These are phyloP conservation scores for Microcos paniculata DNA, from an alignment of 345 rosid genomes.

Conservation along the genomic window DNA sequence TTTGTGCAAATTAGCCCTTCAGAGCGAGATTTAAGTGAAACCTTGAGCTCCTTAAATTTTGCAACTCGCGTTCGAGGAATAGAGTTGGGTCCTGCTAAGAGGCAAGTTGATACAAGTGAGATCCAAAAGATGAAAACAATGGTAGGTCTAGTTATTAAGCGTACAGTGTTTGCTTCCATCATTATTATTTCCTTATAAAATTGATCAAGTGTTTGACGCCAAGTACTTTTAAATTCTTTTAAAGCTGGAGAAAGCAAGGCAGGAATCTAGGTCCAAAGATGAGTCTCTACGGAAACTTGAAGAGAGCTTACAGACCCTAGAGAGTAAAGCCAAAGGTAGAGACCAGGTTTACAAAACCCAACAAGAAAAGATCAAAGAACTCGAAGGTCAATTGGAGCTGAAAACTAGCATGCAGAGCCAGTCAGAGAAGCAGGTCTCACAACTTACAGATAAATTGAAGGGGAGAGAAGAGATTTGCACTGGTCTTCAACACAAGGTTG, in stretches of 20 bases:
- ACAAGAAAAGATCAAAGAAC: conserved; percentile 81
- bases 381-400: conserved; percentile 69
- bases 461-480: conserved; percentile 69
- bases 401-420: conserved; percentile 35
- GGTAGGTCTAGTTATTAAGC: conserved; percentile 42
- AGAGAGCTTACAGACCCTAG: conserved; percentile 70
- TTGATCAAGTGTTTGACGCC: conserved; percentile 7
- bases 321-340: conserved; percentile 63
- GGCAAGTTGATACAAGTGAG: conserved; percentile 76
- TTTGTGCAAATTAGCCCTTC: conserved; percentile 96
- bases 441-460: conserved; percentile 65
- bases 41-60: conserved; percentile 81
- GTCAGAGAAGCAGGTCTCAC: conserved; percentile 16
- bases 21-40: conserved; percentile 80
- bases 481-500: conserved; percentile 74
- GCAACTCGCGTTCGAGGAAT: conserved; percentile 92
- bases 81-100: conserved; percentile 80
- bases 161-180: not conserved
- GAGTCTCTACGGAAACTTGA: conserved; percentile 75
- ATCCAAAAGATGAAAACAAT: conserved; percentile 74
- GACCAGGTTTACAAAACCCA: conserved; percentile 57
- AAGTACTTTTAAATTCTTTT: conserved; percentile 3
- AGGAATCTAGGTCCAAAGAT: conserved; percentile 74
- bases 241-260: conserved; percentile 84
- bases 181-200: not conserved